Evolutionary conservation across 1,139 yeast species (phyloP).

Genomic region (Hyphopichia buzzinii): DNA sequence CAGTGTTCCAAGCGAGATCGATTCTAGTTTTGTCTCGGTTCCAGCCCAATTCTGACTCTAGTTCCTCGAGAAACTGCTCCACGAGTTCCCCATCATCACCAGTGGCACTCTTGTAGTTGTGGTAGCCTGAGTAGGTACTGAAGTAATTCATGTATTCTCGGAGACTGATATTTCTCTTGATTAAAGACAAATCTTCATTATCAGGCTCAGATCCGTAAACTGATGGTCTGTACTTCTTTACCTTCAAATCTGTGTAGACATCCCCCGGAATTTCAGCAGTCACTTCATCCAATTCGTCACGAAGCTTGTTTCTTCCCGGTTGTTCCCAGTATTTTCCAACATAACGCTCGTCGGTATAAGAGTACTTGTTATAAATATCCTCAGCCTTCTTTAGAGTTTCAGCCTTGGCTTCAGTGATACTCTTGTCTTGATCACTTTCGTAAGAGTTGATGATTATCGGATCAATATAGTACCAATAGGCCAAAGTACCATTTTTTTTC

Average conservation of each 20-base stretch:
- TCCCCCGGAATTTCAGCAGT: conserved; percentile 31
- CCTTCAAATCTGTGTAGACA: conserved; percentile 24
- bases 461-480: conserved; percentile 45
- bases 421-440: conserved; percentile 11
- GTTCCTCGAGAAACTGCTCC: conserved; percentile 20
- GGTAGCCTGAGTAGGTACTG: conserved; percentile 39
- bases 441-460: conserved; percentile 29
- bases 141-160: conserved; percentile 29
- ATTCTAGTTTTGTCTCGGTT: conserved; percentile 27
- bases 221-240: conserved; percentile 25
- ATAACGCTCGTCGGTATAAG: conserved; percentile 33
- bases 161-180: conserved; percentile 19
- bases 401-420: conserved; percentile 8
- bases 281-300: conserved; percentile 25
- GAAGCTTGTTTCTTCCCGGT: conserved; percentile 40
- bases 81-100: conserved; percentile 23
- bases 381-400: conserved; percentile 21
- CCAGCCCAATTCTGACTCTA: conserved; percentile 31
- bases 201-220: conserved; percentile 14
- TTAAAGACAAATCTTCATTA: conserved; percentile 23
- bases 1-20: conserved; percentile 40
- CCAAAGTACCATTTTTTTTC: conserved; percentile 37
- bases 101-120: conserved; percentile 28
- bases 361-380: conserved; percentile 29
- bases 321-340: conserved; percentile 48